These are phyloP conservation scores for Cyamopsis tetragonoloba DNA, from an alignment of 306 rosid genomes.

Conservation along the genomic window DNA sequence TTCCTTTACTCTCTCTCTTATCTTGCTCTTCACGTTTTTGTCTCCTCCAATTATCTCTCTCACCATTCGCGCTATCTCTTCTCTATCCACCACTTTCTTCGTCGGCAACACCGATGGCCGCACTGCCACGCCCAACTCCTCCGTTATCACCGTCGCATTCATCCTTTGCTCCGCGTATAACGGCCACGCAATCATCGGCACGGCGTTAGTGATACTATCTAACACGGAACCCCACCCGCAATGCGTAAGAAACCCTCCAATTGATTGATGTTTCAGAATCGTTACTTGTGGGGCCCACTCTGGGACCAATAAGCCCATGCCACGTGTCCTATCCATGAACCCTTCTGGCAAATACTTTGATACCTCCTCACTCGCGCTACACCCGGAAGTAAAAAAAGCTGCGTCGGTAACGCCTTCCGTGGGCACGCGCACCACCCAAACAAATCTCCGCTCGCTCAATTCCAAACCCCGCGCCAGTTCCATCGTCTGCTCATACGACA, in stretches of 20 bases:
- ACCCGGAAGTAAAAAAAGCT: neutral
- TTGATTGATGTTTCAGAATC: neutral
- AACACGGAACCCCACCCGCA: conserved; percentile 24
- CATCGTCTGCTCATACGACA: neutral
- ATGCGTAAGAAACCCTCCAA: conserved; percentile 9
- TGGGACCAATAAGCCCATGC: conserved; percentile 9
- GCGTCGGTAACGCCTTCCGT: too few relatives aligned
- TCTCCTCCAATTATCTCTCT: too few relatives aligned
- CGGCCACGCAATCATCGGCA: conserved; percentile 13
- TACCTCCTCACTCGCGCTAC: neutral
- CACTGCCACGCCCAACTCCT: neutral
- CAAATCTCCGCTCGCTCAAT: neutral
- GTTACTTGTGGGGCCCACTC: conserved; percentile 28
- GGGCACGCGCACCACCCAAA: conserved; percentile 14
- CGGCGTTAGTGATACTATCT: neutral
- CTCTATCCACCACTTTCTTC: conserved; percentile 16
- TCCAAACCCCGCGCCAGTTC: conserved; percentile 7
- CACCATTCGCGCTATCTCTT: conserved; percentile 2
- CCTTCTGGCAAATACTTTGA: neutral
- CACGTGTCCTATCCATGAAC: neutral
- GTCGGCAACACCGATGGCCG: neutral
- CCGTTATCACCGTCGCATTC: neutral
- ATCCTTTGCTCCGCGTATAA: neutral
- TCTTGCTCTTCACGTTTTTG: too few relatives aligned
- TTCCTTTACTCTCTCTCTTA: too few relatives aligned